Conservation (phyloP, 257 asterid species). For the Forsythia viridissima region DNA sequence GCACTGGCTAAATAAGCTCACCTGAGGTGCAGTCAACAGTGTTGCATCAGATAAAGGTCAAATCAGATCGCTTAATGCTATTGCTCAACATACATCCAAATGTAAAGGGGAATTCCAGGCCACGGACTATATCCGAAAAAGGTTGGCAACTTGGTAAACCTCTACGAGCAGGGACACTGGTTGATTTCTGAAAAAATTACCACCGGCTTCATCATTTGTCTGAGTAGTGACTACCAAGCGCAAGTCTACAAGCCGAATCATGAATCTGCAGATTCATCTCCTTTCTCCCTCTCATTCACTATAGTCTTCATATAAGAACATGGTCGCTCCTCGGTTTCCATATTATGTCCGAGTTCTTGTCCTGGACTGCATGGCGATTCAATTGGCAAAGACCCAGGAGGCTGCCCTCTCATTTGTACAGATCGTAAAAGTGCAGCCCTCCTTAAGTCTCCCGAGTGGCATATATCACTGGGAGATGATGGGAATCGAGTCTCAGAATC, state of each 20-base stretch:
- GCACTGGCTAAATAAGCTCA: neutral
- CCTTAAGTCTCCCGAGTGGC: slow-evolving; percentile 94
- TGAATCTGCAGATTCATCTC: neutral
- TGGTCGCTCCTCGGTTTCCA: slow-evolving; percentile 64
- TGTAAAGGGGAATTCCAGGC: neutral
- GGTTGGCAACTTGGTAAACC: neutral
- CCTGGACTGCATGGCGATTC: slow-evolving; percentile 53
- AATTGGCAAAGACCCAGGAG: slow-evolving; percentile 47
- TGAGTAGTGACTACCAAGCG: neutral
- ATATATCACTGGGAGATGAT: slow-evolving; percentile 95
- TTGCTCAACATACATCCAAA: neutral
- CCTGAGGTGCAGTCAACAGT: neutral
- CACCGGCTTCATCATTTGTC: neutral
- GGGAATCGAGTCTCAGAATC: slow-evolving; percentile 95
- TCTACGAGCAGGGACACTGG: neutral
- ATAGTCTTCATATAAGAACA: slow-evolving; percentile 61
- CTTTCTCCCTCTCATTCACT: slow-evolving; percentile 42
- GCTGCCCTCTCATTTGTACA: slow-evolving; percentile 91
- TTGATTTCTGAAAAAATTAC: neutral
- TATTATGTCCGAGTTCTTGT: slow-evolving; percentile 46
- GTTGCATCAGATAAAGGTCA: neutral
- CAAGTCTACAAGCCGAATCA: neutral
- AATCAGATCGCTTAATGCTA: neutral
- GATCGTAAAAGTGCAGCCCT: slow-evolving; percentile 88
- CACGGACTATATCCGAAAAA: neutral